Conservation (phyloP, 805 yeast species). For the Yamadazyma sp. region DNA sequence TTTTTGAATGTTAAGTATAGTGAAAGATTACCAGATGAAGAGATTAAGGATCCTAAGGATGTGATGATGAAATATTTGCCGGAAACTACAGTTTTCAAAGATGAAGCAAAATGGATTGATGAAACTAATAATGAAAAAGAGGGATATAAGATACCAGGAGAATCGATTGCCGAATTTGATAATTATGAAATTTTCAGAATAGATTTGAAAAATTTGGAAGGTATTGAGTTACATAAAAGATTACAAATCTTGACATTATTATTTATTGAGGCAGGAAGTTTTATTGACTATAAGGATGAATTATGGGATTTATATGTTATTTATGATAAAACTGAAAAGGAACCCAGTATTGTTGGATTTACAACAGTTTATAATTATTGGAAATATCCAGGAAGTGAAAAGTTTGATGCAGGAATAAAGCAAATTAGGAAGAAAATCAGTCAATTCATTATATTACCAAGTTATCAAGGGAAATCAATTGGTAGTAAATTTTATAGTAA, state of each 20-base stretch:
- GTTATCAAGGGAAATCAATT: conserved; percentile 68
- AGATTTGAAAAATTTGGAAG: conserved; percentile 36
- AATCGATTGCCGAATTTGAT: conserved; percentile 12
- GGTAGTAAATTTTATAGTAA: conserved; percentile 66
- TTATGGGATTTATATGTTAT: conserved; percentile 77
- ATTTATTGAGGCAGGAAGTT: conserved; percentile 92
- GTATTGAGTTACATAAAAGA: conserved; percentile 57
- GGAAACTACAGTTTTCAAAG: conserved; percentile 53
- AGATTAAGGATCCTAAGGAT: conserved; percentile 56
- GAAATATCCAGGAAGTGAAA: conserved; percentile 56
- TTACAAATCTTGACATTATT: conserved; percentile 77
- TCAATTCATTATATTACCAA: conserved; percentile 83
- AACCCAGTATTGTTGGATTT: conserved; percentile 64
- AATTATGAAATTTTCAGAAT: conserved; percentile 52
- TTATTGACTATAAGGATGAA: conserved; percentile 71
- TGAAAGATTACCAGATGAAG: conserved; percentile 50
- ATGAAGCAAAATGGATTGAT: conserved; percentile 68
- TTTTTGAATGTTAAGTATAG: conserved; percentile 58
- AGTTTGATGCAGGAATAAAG: conserved; percentile 44
- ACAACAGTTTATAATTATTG: conserved; percentile 82
- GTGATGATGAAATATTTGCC: conserved; percentile 62
- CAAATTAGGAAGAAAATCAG: conserved; percentile 70
- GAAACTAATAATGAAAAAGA: conserved; percentile 47
- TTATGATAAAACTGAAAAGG: conserved; percentile 20
- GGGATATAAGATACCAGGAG: conserved; percentile 42